Conservation (phyloP, 371 early-diverging fungal species). For the Haplosporangium sp. region DNA sequence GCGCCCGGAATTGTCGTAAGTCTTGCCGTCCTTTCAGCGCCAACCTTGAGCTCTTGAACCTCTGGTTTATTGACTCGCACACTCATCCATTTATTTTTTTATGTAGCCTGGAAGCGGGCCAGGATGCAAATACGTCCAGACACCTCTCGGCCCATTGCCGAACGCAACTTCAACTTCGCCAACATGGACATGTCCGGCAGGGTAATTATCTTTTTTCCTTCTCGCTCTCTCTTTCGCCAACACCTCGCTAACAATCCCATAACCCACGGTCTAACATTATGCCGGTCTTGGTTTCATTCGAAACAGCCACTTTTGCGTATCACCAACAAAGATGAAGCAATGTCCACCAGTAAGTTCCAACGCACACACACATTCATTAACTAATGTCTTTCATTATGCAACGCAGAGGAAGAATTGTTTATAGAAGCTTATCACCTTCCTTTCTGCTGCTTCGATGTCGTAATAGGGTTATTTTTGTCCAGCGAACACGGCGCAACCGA, state of each 20-base stretch:
- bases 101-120: background rate
- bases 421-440: background rate
- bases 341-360: conserved; percentile 4
- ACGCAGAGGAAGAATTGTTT: background rate
- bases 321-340: background rate
- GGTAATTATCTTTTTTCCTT: background rate
- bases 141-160: background rate
- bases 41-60: background rate
- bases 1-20: conserved; percentile 15
- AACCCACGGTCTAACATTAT: background rate
- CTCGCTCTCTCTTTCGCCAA: too few relatives aligned
- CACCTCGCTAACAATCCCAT: too few relatives aligned
- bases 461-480: conserved; percentile 40
- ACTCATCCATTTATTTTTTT: background rate
- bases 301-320: background rate
- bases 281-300: background rate
- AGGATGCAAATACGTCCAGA: background rate
- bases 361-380: background rate
- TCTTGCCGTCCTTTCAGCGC: background rate
- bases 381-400: background rate
- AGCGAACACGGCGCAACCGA: conserved; percentile 54
- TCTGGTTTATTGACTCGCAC: background rate
- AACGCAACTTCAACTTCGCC: background rate
- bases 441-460: background rate
- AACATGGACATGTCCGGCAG: background rate